Conservation (phyloP, 1,139 yeast species). For the Geotrichum klebahnii region DNA sequence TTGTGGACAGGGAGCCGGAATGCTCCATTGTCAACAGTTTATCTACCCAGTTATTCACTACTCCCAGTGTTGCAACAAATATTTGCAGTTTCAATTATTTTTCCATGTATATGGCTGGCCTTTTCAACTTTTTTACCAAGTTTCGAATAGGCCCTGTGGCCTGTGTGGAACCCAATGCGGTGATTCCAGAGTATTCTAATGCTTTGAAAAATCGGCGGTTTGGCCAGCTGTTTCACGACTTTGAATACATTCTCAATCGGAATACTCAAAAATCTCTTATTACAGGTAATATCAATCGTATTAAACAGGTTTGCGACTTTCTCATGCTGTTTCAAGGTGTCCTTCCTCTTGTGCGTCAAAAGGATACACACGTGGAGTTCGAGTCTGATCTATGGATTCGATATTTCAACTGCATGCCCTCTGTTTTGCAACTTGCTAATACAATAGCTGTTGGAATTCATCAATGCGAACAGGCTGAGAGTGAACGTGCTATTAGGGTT, state of each 20-base stretch:
- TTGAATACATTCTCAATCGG: constrained; percentile 71
- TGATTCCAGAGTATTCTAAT: constrained; percentile 37
- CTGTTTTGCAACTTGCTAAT: constrained; percentile 39
- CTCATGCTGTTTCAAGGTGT: constrained; percentile 73
- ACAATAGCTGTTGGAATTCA: constrained; percentile 39
- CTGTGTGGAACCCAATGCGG: constrained; percentile 41
- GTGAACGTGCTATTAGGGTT: constrained; percentile 28
- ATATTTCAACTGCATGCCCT: constrained; percentile 68
- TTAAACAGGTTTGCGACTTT: constrained; percentile 57
- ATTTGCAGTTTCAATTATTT: constrained; percentile 68
- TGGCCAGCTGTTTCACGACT: constrained; percentile 80
- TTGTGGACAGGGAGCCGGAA: constrained; percentile 79
- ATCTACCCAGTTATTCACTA: constrained; percentile 83
- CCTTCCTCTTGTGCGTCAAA: constrained; percentile 71
- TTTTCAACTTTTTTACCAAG: constrained; percentile 60
- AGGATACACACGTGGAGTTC: constrained; percentile 81
- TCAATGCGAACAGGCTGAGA: constrained; percentile 25
- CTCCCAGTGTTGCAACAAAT: constrained; percentile 71
- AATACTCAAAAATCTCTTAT: constrained; percentile 51
- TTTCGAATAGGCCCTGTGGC: constrained; percentile 52
- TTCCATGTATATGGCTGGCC: constrained; percentile 60
- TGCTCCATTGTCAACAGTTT: constrained; percentile 66
- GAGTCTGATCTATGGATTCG: constrained; percentile 84
- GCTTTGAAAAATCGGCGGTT: constrained; percentile 69
- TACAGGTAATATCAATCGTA: constrained; percentile 34